Base-by-base conservation (phyloP, 2,329 filamentous ascomycete species). In the Fusarium albosuccineum region DNA sequence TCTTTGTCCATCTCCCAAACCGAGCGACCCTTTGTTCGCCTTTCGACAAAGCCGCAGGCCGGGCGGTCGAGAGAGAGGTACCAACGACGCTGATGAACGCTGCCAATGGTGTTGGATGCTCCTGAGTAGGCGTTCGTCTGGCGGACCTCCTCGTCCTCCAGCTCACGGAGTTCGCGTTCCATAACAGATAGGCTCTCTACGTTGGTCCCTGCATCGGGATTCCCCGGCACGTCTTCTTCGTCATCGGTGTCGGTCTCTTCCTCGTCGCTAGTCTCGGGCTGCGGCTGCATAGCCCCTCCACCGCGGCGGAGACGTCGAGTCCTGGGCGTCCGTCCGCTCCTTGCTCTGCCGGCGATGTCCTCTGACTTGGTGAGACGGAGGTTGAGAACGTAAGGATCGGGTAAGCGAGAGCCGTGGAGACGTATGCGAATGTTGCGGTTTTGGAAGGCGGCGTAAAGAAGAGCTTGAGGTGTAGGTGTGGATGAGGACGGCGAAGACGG, bases 1-100 rank as follows among this genome's bases (percentile, higher is more conserved):
- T 52, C 9, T 14, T 40, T 40, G 22, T 63, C 13, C 16, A 55
- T 17, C 16, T 58, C 60, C 67, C 73, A 64, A 2, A 57, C 7
- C 27, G 61, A 29, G 27, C 64, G 60, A 11, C 60, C 64, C 14
- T 52, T 58, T 64, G 66, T 74, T 51, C 72, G 73, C 22, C 73
- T 74, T 70, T 77, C 78, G 14, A 76, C 74, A 57, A 92, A 91
- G 5, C 89, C 89, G 50, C 85, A 88, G 5, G 82, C 84, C 27
- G 72, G 74, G 11, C 87, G 81, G 70, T 92, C 90, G 1, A 92
- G 79, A 10, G 85, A 86, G 16, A 92, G 70, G 61, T 87, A 91
- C 91, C 89, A 92, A 41, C 82, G 81, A 6, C 90, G 83, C 74
- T 92, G 89, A 69, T 92, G 86, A 5, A 92, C 80, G 37, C 89